These are phyloP conservation scores for Quercus tomentella DNA, from an alignment of 331 rosid genomes.

Conservation along the genomic window DNA sequence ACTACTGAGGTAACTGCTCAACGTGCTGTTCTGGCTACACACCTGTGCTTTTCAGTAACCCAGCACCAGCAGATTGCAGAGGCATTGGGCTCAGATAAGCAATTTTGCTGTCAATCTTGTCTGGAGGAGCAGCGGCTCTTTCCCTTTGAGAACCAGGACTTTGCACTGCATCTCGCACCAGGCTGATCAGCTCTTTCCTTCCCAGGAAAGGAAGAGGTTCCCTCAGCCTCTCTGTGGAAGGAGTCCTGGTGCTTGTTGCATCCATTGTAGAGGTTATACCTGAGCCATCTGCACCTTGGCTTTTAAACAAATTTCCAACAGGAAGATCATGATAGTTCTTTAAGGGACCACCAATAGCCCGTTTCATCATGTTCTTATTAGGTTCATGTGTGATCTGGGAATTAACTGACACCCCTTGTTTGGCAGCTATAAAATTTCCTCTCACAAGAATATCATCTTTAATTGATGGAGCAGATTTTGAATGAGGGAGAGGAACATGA, in stretches of 20 bases:
- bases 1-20: not conserved
- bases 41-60: slow-evolving; percentile 49
- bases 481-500: slow-evolving; percentile 25
- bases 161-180: slow-evolving; percentile 47
- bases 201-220: slow-evolving; percentile 60
- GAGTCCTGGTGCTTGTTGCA: slow-evolving; percentile 48
- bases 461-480: slow-evolving; percentile 27
- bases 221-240: slow-evolving; percentile 49
- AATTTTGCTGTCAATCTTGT: slow-evolving; percentile 35
- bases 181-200: slow-evolving; percentile 62
- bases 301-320: slow-evolving; percentile 27
- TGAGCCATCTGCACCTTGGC: slow-evolving; percentile 68
- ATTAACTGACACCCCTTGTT: not conserved
- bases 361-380: slow-evolving; percentile 29
- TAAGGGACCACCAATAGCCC: slow-evolving; percentile 17
- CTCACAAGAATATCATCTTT: slow-evolving; percentile 32
- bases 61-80: slow-evolving; percentile 34
- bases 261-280: slow-evolving; percentile 60
- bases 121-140: slow-evolving; percentile 60
- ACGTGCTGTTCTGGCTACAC: not conserved
- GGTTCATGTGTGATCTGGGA: slow-evolving; percentile 14
- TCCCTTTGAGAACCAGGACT: slow-evolving; percentile 54
- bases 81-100: slow-evolving; percentile 55
- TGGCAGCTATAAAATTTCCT: slow-evolving; percentile 26
- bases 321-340: slow-evolving; percentile 22